These are phyloP conservation scores for Acanthamoeba culbertsoni DNA, from an alignment of 208 protist species.

Conservation along the genomic window DNA sequence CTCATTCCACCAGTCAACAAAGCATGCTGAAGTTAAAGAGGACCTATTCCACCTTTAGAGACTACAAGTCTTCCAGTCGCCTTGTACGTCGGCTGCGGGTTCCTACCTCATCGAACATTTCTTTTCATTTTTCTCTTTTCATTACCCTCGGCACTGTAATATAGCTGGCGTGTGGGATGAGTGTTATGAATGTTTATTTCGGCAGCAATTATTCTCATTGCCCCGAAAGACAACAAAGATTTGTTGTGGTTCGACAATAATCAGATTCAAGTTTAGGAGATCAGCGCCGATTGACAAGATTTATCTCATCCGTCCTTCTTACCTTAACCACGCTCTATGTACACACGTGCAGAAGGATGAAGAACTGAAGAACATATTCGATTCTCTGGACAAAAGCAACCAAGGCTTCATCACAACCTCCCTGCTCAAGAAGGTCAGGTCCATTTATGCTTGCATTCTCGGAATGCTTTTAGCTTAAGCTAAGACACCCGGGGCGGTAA, in stretches of 20 bases:
- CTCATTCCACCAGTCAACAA: neutral
- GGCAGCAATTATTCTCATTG: slow-evolving; percentile 30
- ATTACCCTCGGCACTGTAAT: neutral
- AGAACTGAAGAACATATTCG: slow-evolving; percentile 36
- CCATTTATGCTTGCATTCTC: neutral
- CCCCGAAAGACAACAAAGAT: neutral
- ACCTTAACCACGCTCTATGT: too few species aligned
- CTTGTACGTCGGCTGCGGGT: neutral
- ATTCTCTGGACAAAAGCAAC: slow-evolving; percentile 39
- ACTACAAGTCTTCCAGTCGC: neutral
- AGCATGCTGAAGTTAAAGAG: neutral
- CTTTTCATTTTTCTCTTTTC: neutral
- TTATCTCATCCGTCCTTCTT: too few species aligned
- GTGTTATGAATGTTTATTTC: neutral
- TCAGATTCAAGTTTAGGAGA: too few species aligned
- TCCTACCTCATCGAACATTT: neutral
- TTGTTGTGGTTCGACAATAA: neutral
- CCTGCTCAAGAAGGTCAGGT: neutral
- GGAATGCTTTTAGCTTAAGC: too few species aligned
- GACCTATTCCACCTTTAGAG: neutral
- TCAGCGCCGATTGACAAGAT: too few species aligned
- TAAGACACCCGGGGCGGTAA: too few species aligned
- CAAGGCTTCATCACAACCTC: slow-evolving; percentile 38
- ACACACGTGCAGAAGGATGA: slow-evolving; percentile 56
- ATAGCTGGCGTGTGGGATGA: neutral